Conservation (phyloP, 768 basidiomycete genomes). For the Ephemerocybe angulata region DNA sequence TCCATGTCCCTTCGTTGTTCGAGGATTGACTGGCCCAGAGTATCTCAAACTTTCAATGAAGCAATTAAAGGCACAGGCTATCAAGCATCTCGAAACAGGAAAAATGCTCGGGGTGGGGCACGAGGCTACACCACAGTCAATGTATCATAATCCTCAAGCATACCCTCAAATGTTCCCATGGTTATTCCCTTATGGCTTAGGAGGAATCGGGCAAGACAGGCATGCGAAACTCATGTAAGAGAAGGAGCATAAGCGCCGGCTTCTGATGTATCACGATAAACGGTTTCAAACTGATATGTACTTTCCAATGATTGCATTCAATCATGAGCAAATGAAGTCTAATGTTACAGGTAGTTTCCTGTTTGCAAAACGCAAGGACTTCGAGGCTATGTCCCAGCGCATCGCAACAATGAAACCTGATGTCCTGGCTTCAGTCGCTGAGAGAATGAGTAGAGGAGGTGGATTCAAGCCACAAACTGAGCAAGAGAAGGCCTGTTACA, state of each 20-base stretch:
- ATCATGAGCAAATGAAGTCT: not conserved
- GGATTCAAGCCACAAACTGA: conserved; percentile 9
- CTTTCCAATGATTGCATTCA: not conserved
- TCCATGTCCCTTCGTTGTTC: not conserved
- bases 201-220: not conserved
- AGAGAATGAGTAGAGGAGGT: not conserved
- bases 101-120: not conserved
- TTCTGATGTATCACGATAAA: not conserved
- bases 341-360: not conserved
- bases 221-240: not conserved
- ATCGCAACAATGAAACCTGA: not conserved
- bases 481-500: conserved; percentile 18
- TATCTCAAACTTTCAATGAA: not conserved
- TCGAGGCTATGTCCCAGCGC: not conserved
- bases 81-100: not conserved
- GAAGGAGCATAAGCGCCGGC: not conserved
- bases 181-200: not conserved
- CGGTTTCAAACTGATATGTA: not conserved
- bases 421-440: not conserved
- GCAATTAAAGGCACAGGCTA: not conserved
- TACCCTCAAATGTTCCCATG: not conserved
- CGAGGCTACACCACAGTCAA: not conserved
- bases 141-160: not conserved
- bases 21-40: not conserved
- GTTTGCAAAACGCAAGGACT: not conserved